Base-by-base conservation (phyloP, 306 rosid genomes). In the Dalbergia cultrata region DNA sequence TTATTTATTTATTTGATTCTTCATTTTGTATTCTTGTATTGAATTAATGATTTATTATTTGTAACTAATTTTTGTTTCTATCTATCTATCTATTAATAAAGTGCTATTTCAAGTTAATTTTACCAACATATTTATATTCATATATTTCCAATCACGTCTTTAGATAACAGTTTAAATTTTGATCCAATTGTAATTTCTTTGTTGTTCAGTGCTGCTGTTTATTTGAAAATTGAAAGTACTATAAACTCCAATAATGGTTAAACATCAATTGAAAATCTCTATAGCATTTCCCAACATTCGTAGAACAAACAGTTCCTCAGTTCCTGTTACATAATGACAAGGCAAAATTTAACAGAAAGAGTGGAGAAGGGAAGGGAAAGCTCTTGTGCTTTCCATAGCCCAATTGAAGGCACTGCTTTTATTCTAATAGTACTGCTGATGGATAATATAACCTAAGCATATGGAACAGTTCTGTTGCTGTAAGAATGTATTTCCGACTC, bases 391-490 rank as follows among this genome's bases (percentile, higher is more conserved):
- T 62, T 52, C 16, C 79, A 63, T 9, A 59, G n/a, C 63, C 22
- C 12, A 53, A 43, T 69, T 60, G 65, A 47, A 70, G 47, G 6
- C 16, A 6, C 67, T 43, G 5, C 56, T 5, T 78, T 85, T 78
- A 70, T 80, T 82, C 9, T 4, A 35, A 3, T 16, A 60, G 47
- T 43, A 68, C 1, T 63, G 5, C 33, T 22, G 22, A 67, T 13
- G 31, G 21, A 45, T n/a, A 54, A 54, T 14, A 34, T 35, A 70
- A 44, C 72, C 89, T 87, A 87, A 76, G 39, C 79, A 71, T 68
- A 78, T 43, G 92, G 85, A 70, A 86, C 90, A 16, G 87, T 89
- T 70, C 77, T 84, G 53, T 12, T 80, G 67, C 16, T 77, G 50
- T 53, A 13, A 84, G 73, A 61, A 17, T 59, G 56, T 56, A 78